Conservation (phyloP, 2,329 filamentous ascomycete species). For the Ophiostoma tasmaniense region DNA sequence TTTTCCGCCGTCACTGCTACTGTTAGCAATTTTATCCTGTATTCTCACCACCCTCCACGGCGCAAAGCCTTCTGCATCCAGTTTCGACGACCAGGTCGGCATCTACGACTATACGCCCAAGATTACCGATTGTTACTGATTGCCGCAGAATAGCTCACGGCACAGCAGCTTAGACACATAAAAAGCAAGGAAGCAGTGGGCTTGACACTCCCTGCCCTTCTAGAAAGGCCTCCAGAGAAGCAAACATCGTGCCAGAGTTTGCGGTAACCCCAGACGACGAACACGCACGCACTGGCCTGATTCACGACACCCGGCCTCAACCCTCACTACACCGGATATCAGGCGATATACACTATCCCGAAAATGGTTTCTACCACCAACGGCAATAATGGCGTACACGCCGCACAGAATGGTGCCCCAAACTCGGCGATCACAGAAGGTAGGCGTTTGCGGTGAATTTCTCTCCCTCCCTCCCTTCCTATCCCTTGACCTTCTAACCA, state of each 20-base stretch:
- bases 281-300: neutral
- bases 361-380: neutral
- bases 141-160: neutral
- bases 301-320: neutral
- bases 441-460: neutral
- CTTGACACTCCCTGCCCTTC: neutral
- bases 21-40: neutral
- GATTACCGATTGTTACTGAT: neutral
- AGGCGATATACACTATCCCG: neutral
- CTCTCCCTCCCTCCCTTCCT: neutral
- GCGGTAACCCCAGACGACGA: neutral
- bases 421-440: conserved; percentile 16
- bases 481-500: neutral
- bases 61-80: neutral
- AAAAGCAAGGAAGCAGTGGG: neutral
- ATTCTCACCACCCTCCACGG: neutral
- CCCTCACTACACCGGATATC: neutral
- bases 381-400: neutral
- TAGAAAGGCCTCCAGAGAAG: neutral
- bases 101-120: neutral
- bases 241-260: neutral
- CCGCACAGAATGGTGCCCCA: neutral
- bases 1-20: neutral
- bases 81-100: neutral
- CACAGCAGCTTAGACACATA: neutral